These are phyloP conservation scores for Yamadazyma endophytica DNA, from an alignment of 805 yeast species.

Conservation along the genomic window DNA sequence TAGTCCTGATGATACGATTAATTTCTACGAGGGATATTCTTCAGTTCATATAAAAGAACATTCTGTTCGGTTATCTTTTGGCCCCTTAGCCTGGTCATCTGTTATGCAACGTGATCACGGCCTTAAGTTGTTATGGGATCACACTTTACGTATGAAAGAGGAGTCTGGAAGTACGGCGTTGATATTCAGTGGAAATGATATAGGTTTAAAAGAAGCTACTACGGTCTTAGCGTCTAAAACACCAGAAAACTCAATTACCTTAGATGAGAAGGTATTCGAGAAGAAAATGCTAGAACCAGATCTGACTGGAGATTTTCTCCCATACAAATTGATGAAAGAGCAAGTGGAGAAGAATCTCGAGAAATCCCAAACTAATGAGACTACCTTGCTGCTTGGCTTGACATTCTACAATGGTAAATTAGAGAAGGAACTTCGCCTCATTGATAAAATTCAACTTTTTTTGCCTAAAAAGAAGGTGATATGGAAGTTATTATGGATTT, in stretches of 20 bases:
- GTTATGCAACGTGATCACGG: slow-evolving; percentile 32
- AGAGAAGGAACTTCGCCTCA: slow-evolving; percentile 23
- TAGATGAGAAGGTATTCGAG: slow-evolving; percentile 23
- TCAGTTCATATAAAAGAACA: slow-evolving; percentile 25
- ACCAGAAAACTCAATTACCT: slow-evolving; percentile 4
- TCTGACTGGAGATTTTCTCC: slow-evolving; percentile 29
- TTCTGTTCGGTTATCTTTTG: slow-evolving; percentile 26
- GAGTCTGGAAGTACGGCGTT: slow-evolving; percentile 19
- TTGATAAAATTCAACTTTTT: slow-evolving; percentile 28
- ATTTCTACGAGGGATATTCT: slow-evolving; percentile 31
- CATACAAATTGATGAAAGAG: slow-evolving; percentile 21
- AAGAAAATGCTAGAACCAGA: slow-evolving; percentile 30
- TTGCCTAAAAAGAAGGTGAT: slow-evolving; percentile 37
- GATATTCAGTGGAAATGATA: slow-evolving; percentile 15
- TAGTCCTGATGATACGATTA: slow-evolving; percentile 25
- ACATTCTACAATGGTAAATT: slow-evolving; percentile 29
- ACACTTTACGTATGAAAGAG: slow-evolving; percentile 16
- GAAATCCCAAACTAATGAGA: slow-evolving; percentile 12
- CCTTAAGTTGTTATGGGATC: slow-evolving; percentile 30
- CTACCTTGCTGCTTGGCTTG: slow-evolving; percentile 25
- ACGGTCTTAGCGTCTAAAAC: slow-evolving; percentile 13
- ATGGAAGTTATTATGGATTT: slow-evolving; percentile 40
- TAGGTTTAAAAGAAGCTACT: slow-evolving; percentile 19
- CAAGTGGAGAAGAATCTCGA: slow-evolving; percentile 11
- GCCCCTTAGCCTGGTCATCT: slow-evolving; percentile 38